These are phyloP conservation scores for Mucor mucedo DNA, from an alignment of 371 early-diverging fungal genomes.

Conservation along the genomic window DNA sequence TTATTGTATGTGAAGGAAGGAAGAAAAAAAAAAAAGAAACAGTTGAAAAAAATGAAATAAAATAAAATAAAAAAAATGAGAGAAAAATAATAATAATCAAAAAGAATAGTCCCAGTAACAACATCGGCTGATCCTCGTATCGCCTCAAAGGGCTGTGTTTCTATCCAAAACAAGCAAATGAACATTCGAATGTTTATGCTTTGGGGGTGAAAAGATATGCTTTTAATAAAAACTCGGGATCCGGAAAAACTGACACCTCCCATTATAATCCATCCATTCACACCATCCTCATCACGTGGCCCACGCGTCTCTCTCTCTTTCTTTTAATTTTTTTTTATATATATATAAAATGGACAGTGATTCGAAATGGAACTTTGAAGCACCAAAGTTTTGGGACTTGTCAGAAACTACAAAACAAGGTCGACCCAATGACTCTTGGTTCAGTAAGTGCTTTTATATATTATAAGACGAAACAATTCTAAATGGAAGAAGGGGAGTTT, in stretches of 20 bases:
- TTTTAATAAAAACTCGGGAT: not conserved
- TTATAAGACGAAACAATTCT: not conserved
- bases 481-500: too few relatives aligned
- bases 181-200: not conserved
- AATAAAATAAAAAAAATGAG: not conserved
- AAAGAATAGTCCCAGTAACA: not conserved
- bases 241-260: not conserved
- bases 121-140: not conserved
- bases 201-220: not conserved
- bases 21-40: not conserved
- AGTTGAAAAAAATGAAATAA: too few relatives aligned
- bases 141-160: not conserved
- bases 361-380: conserved; percentile 23
- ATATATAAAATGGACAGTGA: not conserved
- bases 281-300: too few relatives aligned
- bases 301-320: not conserved
- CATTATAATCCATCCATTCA: too few relatives aligned
- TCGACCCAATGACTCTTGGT: conserved; percentile 24
- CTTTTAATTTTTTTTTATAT: not conserved
- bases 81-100: not conserved
- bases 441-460: conserved; percentile 14
- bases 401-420: not conserved
- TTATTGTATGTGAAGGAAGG: not conserved
- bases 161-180: not conserved
- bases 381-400: conserved; percentile 29